These are phyloP conservation scores for Babesia bovis DNA, from an alignment of 169 alveolate species.

Conservation along the genomic window DNA sequence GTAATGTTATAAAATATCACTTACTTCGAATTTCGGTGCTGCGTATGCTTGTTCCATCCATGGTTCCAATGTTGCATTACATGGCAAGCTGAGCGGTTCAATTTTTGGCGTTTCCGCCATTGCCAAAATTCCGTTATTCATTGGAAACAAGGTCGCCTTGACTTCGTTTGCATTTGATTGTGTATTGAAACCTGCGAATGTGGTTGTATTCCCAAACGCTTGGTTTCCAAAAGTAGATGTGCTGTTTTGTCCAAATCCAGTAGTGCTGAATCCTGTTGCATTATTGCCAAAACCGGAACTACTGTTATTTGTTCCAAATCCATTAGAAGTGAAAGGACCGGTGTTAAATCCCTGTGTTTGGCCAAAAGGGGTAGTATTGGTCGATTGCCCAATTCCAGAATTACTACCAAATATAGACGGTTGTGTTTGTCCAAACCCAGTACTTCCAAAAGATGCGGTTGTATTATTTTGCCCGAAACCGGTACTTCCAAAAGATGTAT, in stretches of 20 bases:
- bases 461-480: not conserved
- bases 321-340: constrained; percentile 21
- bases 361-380: no score
- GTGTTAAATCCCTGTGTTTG: not conserved
- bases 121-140: not conserved
- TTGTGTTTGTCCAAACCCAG: not conserved
- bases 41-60: constrained; percentile 67
- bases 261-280: not conserved
- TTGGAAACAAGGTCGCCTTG: not conserved
- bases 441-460: not conserved
- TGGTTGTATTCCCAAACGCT: not conserved
- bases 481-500: not conserved
- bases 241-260: not conserved
- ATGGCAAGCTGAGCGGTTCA: constrained; percentile 18
- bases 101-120: not conserved
- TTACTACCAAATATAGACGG: not conserved
- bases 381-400: no score
- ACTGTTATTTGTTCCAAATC: not conserved
- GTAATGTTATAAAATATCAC: not conserved
- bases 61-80: constrained; percentile 45
- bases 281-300: not conserved
- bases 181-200: not conserved
- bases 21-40: constrained; percentile 52
- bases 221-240: no score
- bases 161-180: not conserved